A percentile compares a stretch with the other conserved stretches of the same genome.
Evolutionary conservation across 345 rosid species (phyloP).

Genomic region (Litchi chinensis): DNA sequence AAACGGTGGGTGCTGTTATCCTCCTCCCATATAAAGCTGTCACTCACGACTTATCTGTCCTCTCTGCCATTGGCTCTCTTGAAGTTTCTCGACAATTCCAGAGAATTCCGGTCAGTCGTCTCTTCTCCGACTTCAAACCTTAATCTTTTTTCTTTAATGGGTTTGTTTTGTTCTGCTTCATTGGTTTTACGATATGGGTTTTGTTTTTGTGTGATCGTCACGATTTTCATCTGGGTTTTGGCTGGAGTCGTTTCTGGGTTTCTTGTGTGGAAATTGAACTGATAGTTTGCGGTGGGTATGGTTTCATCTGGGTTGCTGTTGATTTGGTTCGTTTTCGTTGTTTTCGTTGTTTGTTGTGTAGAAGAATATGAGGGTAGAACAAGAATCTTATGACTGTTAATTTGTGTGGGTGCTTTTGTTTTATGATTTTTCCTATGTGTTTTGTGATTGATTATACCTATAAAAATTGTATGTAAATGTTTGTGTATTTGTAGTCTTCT

Average conservation of each 20-base stretch:
- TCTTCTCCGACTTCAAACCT: neutral
- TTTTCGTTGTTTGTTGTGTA: neutral
- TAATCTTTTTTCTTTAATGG: neutral
- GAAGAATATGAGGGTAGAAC: neutral
- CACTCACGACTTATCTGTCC: neutral
- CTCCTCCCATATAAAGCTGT: neutral
- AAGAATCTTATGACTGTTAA: neutral
- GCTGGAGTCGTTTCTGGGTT: neutral
- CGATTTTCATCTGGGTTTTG: neutral
- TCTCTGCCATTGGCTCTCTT: too few relatives aligned
- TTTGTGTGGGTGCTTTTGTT: neutral
- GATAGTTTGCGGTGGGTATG: neutral
- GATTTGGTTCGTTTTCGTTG: neutral
- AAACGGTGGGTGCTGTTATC: neutral
- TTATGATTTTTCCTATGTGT: neutral
- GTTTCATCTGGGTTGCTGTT: constrained; percentile 5
- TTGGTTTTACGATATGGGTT: neutral
- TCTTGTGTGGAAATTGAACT: neutral
- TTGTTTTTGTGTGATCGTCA: neutral
- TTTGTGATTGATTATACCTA: too few relatives aligned
- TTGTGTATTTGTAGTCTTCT: neutral
- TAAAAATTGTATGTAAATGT: too few relatives aligned
- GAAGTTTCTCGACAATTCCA: neutral
- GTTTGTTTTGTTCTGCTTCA: neutral
- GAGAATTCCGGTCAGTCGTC: constrained; percentile 11